Evolutionary conservation across 139 green algal genomes (phyloP).

Genomic region (Pleodorina starrii): DNA sequence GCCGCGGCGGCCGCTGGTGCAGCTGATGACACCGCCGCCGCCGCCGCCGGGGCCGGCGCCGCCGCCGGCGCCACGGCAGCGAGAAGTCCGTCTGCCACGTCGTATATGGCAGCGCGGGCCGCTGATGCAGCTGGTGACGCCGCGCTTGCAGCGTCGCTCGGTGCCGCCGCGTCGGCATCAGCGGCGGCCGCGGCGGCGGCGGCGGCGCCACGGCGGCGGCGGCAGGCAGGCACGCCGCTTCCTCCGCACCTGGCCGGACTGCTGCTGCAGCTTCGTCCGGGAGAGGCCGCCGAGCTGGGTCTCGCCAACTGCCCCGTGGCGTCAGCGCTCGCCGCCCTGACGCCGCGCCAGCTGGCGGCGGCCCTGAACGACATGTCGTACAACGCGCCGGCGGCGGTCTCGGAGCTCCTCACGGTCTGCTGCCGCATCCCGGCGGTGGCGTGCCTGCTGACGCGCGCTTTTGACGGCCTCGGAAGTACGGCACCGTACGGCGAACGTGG

Average conservation of each 20-base stretch:
- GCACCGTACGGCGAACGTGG: not conserved
- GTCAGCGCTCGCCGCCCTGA: not conserved
- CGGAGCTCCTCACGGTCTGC: not conserved
- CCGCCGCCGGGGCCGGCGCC: not conserved
- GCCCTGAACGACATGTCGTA: not conserved
- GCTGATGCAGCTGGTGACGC: not conserved
- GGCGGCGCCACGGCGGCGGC: not conserved
- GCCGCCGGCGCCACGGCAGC: not conserved
- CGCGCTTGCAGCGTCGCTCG: no score
- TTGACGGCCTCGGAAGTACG: not conserved
- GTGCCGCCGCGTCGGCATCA: no score
- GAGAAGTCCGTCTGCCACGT: not conserved
- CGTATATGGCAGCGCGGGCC: not conserved
- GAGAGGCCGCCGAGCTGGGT: conserved; percentile 4
- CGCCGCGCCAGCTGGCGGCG: not conserved
- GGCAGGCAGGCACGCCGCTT: not conserved
- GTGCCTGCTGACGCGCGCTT: conserved; percentile 3
- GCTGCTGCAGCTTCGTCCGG: conserved; percentile 1
- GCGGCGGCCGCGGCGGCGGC: not conserved
- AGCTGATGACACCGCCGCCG: not conserved
- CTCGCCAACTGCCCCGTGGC: not conserved
- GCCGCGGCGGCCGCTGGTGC: not conserved
- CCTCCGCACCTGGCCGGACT: not conserved
- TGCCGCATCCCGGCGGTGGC: conserved; percentile 19
- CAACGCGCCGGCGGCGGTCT: not conserved